These are phyloP conservation scores for Aulographum hederae DNA, from an alignment of 2,329 filamentous ascomycete species.

Conservation along the genomic window DNA sequence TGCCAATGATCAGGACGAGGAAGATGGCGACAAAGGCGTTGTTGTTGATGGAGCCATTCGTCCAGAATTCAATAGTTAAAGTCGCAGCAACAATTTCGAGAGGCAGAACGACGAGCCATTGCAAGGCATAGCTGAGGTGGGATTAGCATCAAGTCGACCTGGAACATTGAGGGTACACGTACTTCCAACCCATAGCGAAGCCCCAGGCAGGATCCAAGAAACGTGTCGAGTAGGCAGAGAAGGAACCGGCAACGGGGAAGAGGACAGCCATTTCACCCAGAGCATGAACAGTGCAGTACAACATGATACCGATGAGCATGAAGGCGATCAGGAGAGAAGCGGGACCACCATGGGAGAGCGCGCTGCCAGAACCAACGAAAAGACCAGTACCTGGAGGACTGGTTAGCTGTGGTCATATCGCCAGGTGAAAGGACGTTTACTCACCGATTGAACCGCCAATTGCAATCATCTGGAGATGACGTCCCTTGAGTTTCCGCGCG, in stretches of 20 bases:
- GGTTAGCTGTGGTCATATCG: background rate
- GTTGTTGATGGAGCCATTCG: slow-evolving; percentile 36
- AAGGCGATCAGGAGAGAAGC: slow-evolving; percentile 67
- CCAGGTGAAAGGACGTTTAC: slow-evolving; percentile 4
- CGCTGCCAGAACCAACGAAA: slow-evolving; percentile 27
- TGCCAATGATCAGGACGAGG: slow-evolving; percentile 52
- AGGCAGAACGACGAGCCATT: slow-evolving; percentile 72
- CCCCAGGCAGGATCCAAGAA: slow-evolving; percentile 91
- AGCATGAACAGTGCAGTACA: slow-evolving; percentile 83
- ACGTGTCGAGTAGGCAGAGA: slow-evolving; percentile 77
- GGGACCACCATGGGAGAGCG: slow-evolving; percentile 55
- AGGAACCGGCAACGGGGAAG: slow-evolving; percentile 82
- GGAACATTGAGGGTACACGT: slow-evolving; percentile 15
- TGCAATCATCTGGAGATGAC: slow-evolving; percentile 81
- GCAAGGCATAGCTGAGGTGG: slow-evolving; percentile 50
- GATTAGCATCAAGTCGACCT: slow-evolving; percentile 3
- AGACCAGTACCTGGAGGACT: slow-evolving; percentile 41
- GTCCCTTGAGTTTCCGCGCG: slow-evolving; percentile 56
- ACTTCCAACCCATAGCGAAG: slow-evolving; percentile 92
- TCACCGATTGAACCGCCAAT: slow-evolving; percentile 69
- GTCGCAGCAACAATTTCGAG: slow-evolving; percentile 77
- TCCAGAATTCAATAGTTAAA: slow-evolving; percentile 72
- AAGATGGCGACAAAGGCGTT: slow-evolving; percentile 74
- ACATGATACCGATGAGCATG: slow-evolving; percentile 61
- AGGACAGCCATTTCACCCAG: slow-evolving; percentile 81